Base-by-base conservation (phyloP, 2,329 filamentous ascomycete species). In the Aspergillus neotritici region DNA sequence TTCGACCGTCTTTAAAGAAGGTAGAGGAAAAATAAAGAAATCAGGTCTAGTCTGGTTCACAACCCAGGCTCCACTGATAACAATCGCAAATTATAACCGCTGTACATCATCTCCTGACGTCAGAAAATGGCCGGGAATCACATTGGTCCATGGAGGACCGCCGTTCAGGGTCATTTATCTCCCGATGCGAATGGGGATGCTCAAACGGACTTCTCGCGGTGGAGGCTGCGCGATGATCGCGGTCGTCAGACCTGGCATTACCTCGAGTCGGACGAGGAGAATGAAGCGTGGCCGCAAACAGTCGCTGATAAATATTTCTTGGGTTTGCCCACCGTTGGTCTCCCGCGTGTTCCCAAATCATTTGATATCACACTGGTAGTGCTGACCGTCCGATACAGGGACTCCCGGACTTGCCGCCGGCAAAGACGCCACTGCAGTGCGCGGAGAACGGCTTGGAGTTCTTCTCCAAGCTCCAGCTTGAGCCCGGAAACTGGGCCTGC, bases 161-260 rank as follows among this genome's bases (percentile, higher is more conserved):
- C 51, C 13, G 55, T 63, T 17, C 61, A 66, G 46, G 64, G 64
- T 42, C 61, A 64, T 43, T 50, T 68, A 17, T 52, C 53, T 7
- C 43, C 51, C 9, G 64, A 67, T 44, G 51, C 47, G 13, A 62
- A 64, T 46, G 62, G 63, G 37, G 65, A 69, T 43, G 47, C 62
- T 31, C 80, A 78, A 60, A 96, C 89, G 4, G 91, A 98, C 66
- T 79, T 80, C 52, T 78, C 80, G 6, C 77, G 86, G 66, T 98
- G 93, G 93, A 80, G 93, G 49, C 70, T 97, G 62, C 78, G 81
- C 48, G 84, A 94, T 59, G 87, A 94, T 47, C 77, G 80, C 40
- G 91, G 93, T 37, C 78, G 86, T 43, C 89, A 96, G 57, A 95
- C 87, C 39, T 98, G 93, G 93, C 86, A 93, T 58, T 98, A 97